Evolutionary conservation across 768 basidiomycete genomes (phyloP), one percentile per base, ranked within the genome.

Genomic region (Agaricus bisporus): DNA sequence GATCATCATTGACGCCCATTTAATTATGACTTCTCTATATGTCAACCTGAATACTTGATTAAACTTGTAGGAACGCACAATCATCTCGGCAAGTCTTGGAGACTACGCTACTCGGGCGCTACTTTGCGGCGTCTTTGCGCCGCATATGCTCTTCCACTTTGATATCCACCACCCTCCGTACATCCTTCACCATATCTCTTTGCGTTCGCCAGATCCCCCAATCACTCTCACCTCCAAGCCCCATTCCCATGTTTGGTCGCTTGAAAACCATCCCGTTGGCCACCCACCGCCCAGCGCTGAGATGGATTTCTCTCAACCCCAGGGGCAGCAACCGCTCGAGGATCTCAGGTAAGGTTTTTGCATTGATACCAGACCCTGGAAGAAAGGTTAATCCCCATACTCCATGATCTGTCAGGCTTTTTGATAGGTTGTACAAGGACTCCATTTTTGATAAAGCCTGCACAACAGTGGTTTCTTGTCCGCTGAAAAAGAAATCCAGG

Each of bases 341-440:
- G 32, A 92, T 43, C 10, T 58, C 48, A 1, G 69, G 63, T n/a
- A 84, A 68, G 1, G 79, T 88, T 8, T 70, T 60, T 6, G 73
- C 63, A 58, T 85, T 88, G 51, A 92, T 81, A 1, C 90, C 89
- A 10, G 87, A 86, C 4, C 90, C 90, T 2, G 88, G 85, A 57
- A 91, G 77, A 46, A 93, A 77, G 8, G 68, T 73, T 41, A 76
- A 61, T 3, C 67, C 69, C 70, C 71, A 73, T 11, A 67, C 62
- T 38, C 70, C 67, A 12, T 70, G 67, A n/a, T 69, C 68, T 15
- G 69, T 62, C 10, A 72, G 58, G n/a, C 66, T 58, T 49, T 70
- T 67, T 46, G 70, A 68, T 37, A 59, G 63, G 20, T 63, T 63
- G 55, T 75, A 72, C 28, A 83, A 64, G 39, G 66, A 61, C 51